Percentiles rank a stretch among this genome's conserved stretches.
These are phyloP conservation scores for Paramecium tetraurelia DNA, from an alignment of 73 alveolate genomes.

Conservation along the genomic window DNA sequence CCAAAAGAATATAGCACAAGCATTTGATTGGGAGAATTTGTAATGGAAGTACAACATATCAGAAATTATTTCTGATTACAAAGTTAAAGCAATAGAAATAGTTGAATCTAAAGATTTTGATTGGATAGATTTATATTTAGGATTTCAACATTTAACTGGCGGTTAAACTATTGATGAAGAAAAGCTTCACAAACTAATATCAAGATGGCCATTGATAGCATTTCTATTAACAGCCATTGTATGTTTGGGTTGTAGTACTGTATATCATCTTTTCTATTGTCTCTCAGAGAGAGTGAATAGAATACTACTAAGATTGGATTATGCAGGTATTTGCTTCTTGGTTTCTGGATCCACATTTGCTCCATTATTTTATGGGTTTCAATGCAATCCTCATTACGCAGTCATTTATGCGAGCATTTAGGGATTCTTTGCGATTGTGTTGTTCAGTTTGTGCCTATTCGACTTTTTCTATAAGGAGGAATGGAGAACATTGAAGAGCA, in stretches of 20 bases:
- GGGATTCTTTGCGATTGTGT: constrained; percentile 58
- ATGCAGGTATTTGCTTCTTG: constrained; percentile 91
- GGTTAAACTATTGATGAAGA: neutral
- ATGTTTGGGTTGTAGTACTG: constrained; percentile 80
- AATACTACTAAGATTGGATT: constrained; percentile 85
- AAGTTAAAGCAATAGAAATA: neutral
- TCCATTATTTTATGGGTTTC: constrained; percentile 85
- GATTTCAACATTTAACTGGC: constrained; percentile 1
- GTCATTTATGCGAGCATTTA: constrained; percentile 51
- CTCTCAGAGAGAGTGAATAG: constrained; percentile 61
- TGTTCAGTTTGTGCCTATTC: constrained; percentile 69
- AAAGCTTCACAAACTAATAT: neutral
- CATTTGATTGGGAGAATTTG: constrained; percentile 34
- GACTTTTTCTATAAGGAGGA: constrained; percentile 78
- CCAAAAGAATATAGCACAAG: neutral
- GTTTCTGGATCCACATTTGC: constrained; percentile 95
- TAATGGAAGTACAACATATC: constrained; percentile 4
- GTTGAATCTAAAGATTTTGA: constrained; percentile 55
- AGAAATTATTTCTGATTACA: neutral
- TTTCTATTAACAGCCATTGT: constrained; percentile 81
- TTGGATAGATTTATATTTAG: constrained; percentile 65
- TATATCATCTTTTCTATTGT: constrained; percentile 81
- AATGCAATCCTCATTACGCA: constrained; percentile 72
- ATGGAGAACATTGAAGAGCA: constrained; percentile 78
- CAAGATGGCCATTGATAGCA: constrained; percentile 84